Percentiles rank a stretch among this genome's conserved stretches.
phyloP scores from a whole-genome alignment of 2,329 filamentous ascomycete species.

The Ophioceras dolichostomum region DNA sequence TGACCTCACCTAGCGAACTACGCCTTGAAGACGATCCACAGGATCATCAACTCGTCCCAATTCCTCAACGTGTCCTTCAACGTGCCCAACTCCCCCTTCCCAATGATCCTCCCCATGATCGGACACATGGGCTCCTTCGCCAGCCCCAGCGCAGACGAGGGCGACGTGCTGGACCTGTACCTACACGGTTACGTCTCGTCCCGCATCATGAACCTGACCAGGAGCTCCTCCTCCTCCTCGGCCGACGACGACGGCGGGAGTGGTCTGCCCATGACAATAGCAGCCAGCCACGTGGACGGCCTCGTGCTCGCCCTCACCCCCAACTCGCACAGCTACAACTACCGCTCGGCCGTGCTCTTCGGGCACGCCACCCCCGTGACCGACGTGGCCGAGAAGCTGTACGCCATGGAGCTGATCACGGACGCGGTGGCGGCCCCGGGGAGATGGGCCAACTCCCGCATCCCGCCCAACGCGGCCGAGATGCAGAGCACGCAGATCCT shows the following conservation, averaged over 20 bases:
- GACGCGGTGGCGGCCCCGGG: constrained; percentile 51
- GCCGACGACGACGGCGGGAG: constrained; percentile 9
- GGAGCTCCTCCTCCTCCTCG: constrained; percentile 10
- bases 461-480: constrained; percentile 61
- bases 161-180: constrained; percentile 62
- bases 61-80: constrained; percentile 75
- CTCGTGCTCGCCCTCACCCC: constrained; percentile 69
- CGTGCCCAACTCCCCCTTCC: constrained; percentile 52
- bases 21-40: constrained; percentile 59
- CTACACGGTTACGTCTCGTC: constrained; percentile 76
- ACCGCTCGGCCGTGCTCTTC: constrained; percentile 68
- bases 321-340: constrained; percentile 76
- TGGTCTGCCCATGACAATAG: constrained; percentile 59
- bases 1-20: constrained; percentile 39
- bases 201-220: constrained; percentile 58
- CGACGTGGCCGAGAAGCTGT: constrained; percentile 58
- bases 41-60: constrained; percentile 60
- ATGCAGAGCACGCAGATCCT: constrained; percentile 64
- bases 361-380: constrained; percentile 59
- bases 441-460: constrained; percentile 57
- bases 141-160: constrained; percentile 42
- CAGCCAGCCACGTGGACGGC: constrained; percentile 66
- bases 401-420: constrained; percentile 68
- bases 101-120: constrained; percentile 73
- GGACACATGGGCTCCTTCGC: constrained; percentile 67